Evolutionary conservation across 1,139 yeast species (phyloP), one percentile per base, ranked within the genome.

Genomic region (Komagataea norvegica): DNA sequence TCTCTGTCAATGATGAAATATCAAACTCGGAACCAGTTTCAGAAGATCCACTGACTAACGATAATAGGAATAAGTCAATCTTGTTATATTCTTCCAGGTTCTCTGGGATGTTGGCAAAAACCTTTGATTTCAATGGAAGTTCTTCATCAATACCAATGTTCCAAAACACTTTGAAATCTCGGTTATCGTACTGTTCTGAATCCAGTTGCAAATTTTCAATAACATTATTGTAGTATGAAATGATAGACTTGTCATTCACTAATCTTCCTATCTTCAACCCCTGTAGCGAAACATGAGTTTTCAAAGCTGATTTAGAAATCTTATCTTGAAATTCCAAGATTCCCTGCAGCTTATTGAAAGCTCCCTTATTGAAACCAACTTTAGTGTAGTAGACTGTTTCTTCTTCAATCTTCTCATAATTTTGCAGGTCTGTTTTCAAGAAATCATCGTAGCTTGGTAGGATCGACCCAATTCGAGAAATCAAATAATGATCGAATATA

Each of bases 341-440:
- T 9, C 84, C 77, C 34, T 71, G 71, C 21, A 84, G 55, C 52
- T 84, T 85, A 40, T 77, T 77, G 55, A 67, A 82, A 0, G 79
- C 67, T 10, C 69, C 68, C 15, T 66, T 62, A 15, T 74, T 68
- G 49, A 79, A 77, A 0, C 84, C 83, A 21, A 60, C 59, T 27
- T 61, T 55, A 20, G 76, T 54, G 50, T 67, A 64, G 32, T 62
- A 62, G 10, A 68, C 65, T 7, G 78, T 58, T 44, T 83, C 88
- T 1, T 55, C 56, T 27, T 68, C 70, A 21, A 72, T 68, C 39
- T 79, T 65, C 37, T 70, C 59, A 51, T 81, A 81, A 42, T 79
- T 71, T 6, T 68, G 33, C 14, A 28, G 33, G 4, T 39, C 24
- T 8, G 46, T 42, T 9, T 51, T 54, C 17, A 48, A 33, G 4